Evolutionary conservation across 2,329 filamentous ascomycete genomes (phyloP).

Genomic region (Macroventuria anomochaeta): DNA sequence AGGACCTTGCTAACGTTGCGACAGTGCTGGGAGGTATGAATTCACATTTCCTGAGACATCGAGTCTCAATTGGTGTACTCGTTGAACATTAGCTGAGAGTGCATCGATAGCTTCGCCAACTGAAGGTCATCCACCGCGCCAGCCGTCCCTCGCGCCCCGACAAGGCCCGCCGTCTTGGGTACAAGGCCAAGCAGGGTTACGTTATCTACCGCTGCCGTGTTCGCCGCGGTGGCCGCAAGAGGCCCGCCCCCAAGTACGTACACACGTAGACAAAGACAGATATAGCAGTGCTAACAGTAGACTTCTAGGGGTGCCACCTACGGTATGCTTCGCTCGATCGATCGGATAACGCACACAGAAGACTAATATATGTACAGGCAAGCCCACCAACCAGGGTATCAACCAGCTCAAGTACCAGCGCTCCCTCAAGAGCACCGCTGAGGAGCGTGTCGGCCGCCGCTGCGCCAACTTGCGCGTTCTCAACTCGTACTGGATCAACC

Average conservation of each 20-base stretch:
- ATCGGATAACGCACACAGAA: slow-evolving; percentile 1
- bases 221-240: slow-evolving; percentile 98
- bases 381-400: slow-evolving; percentile 99
- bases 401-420: slow-evolving; percentile 99
- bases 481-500: slow-evolving; percentile 99
- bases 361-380: slow-evolving; percentile 68
- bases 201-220: slow-evolving; percentile 99
- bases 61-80: slow-evolving; percentile 69
- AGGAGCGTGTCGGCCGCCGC: slow-evolving; percentile 99
- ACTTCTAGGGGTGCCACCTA: slow-evolving; percentile 84
- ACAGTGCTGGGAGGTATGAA: slow-evolving; percentile 90
- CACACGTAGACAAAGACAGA: not conserved
- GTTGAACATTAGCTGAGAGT: slow-evolving; percentile 99
- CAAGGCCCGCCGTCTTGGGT: slow-evolving; percentile 99
- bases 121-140: slow-evolving; percentile 99
- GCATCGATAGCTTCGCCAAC: slow-evolving; percentile 99
- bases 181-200: slow-evolving; percentile 99
- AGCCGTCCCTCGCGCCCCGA: slow-evolving; percentile 97
- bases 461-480: slow-evolving; percentile 99
- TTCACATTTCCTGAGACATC: slow-evolving; percentile 31
- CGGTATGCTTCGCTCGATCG: slow-evolving; percentile 66
- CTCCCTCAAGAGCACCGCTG: slow-evolving; percentile 94
- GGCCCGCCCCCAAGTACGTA: slow-evolving; percentile 76
- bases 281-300: slow-evolving; percentile 51
- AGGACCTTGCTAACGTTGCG: slow-evolving; percentile 38